phyloP scores from a whole-genome alignment of 1,284 basidiomycete species.

The Ustilago loliicola region DNA sequence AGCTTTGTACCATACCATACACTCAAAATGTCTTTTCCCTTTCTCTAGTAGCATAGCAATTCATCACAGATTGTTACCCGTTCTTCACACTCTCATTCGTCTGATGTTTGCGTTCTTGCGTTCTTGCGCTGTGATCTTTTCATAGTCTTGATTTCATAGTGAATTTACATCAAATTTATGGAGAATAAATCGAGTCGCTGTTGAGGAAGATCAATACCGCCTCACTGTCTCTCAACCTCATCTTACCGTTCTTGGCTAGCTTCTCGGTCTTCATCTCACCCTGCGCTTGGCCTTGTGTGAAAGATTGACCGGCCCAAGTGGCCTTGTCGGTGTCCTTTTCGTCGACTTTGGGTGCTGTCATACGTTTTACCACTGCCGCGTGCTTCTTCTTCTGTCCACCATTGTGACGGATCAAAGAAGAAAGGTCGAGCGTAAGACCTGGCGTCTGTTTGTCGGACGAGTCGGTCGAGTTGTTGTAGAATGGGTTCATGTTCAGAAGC shows the following conservation, averaged over 20 bases:
- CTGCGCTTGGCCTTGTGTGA: constrained; percentile 7
- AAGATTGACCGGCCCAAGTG: constrained; percentile 23
- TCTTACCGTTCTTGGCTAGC: not conserved
- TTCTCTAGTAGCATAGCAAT: constrained; percentile 14
- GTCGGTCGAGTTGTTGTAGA: constrained; percentile 13
- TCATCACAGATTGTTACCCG: constrained; percentile 12
- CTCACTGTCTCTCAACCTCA: constrained; percentile 10
- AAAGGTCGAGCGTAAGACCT: constrained; percentile 8
- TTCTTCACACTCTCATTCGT: not conserved
- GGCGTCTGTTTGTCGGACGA: not conserved
- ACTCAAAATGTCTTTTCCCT: constrained; percentile 9
- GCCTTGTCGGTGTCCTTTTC: constrained; percentile 9
- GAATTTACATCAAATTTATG: not conserved
- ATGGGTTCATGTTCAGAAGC: constrained; percentile 12
- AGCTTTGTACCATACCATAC: constrained; percentile 25
- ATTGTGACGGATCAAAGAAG: not conserved
- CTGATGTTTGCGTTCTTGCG: too few relatives aligned
- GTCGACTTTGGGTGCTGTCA: constrained; percentile 11
- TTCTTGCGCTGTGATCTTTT: not conserved
- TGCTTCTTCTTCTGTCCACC: not conserved
- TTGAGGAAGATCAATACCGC: constrained; percentile 19
- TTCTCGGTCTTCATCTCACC: constrained; percentile 6
- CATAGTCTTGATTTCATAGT: not conserved
- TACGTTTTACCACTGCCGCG: not conserved
- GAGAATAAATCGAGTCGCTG: not conserved